phyloP scores from a whole-genome alignment of 2,329 filamentous ascomycete genomes.

The Penicillium occitanis region DNA sequence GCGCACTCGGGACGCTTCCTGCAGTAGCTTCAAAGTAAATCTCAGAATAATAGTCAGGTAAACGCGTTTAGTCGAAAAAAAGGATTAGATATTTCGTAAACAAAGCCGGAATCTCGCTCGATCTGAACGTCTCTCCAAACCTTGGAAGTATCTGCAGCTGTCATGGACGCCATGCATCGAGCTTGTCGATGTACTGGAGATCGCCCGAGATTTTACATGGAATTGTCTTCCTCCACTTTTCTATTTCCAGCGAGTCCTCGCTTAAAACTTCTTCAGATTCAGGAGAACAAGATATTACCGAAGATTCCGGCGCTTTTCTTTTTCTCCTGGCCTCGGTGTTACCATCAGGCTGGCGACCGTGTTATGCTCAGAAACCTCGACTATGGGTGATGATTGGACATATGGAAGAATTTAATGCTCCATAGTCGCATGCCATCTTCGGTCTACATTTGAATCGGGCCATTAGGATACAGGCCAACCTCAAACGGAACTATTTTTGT shows the following conservation, averaged over 20 bases:
- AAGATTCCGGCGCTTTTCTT: not conserved
- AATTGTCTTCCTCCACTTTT: not conserved
- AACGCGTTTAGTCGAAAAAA: slow-evolving; percentile 13
- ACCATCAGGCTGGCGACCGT: not conserved
- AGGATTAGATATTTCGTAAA: not conserved
- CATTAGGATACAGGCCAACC: not conserved
- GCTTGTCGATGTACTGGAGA: slow-evolving; percentile 8
- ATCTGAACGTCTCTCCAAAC: not conserved
- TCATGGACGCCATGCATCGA: slow-evolving; percentile 14
- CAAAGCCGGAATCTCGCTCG: not conserved
- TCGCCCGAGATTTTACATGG: slow-evolving; percentile 1
- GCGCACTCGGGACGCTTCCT: not conserved
- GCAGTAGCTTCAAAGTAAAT: slow-evolving; percentile 1
- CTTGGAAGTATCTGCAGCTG: slow-evolving; percentile 9
- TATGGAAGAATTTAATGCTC: not conserved
- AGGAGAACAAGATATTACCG: not conserved
- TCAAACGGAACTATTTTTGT: not conserved
- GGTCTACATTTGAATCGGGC: not conserved
- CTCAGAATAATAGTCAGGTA: slow-evolving; percentile 5
- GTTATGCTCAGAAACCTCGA: not conserved
- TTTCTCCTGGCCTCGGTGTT: not conserved
- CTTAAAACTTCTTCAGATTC: not conserved
- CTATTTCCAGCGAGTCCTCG: not conserved
- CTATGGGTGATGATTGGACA: not conserved
- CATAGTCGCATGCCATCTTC: not conserved